Evolutionary conservation across 306 rosid species (phyloP).

Genomic region (Chamaecrista fasciculata): DNA sequence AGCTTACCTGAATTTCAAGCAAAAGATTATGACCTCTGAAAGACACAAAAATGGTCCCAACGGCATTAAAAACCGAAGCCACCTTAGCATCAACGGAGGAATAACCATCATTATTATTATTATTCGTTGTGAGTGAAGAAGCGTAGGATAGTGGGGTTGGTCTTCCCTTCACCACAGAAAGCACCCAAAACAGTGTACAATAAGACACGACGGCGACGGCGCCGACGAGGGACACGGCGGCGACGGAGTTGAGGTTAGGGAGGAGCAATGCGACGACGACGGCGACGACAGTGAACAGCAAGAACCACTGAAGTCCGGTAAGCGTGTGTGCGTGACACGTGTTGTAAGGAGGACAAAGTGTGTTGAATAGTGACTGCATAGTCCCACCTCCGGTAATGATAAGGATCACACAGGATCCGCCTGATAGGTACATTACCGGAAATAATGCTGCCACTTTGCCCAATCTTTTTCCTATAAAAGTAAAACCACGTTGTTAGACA

Average conservation of each 20-base stretch:
- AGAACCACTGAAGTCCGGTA: conserved; percentile 47
- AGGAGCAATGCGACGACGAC: conserved; percentile 56
- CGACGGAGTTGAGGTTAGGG: conserved; percentile 62
- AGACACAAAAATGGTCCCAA: conserved; percentile 50
- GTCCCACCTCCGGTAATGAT: conserved; percentile 48
- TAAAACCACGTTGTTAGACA: too few relatives aligned
- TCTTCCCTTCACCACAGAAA: conserved; percentile 46
- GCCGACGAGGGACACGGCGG: conserved; percentile 52
- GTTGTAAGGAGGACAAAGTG: conserved; percentile 27
- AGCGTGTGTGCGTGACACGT: conserved; percentile 32
- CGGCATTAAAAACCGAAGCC: conserved; percentile 34
- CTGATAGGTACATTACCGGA: conserved; percentile 51
- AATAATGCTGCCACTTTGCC: conserved; percentile 47
- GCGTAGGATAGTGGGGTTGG: conserved; percentile 30
- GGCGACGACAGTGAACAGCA: conserved; percentile 51
- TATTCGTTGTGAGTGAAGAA: conserved; percentile 13
- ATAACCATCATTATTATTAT: too few relatives aligned
- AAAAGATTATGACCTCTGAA: conserved; percentile 74
- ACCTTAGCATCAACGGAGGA: conserved; percentile 16
- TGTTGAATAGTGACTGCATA: conserved; percentile 38
- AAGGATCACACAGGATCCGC: conserved; percentile 40
- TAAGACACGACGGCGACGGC: conserved; percentile 36
- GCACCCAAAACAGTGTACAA: conserved; percentile 51
- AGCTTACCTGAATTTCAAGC: conserved; percentile 76
- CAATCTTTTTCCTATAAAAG: conserved; percentile 19